A percentile compares a stretch with the other conserved stretches of the same genome.
phyloP scores from a whole-genome alignment of 345 rosid genomes.

The Murraya paniculata region DNA sequence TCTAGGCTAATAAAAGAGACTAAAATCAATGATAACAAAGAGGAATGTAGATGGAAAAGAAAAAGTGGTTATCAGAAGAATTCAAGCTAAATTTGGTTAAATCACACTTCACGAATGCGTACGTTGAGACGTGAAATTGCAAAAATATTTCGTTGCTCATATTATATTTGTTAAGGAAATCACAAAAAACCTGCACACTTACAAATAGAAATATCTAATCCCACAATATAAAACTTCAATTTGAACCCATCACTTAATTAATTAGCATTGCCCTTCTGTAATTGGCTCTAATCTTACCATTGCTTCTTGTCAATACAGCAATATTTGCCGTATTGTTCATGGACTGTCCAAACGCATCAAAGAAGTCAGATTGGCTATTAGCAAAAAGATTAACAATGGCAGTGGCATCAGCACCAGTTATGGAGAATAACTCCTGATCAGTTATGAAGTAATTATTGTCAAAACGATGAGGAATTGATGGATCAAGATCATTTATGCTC shows the following conservation, averaged over 20 bases:
- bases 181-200: neutral
- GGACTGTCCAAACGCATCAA: constrained; percentile 29
- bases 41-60: too few relatives aligned
- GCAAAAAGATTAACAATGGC: constrained; percentile 32
- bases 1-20: too few relatives aligned
- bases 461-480: constrained; percentile 16
- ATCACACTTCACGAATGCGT: neutral
- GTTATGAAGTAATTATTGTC: constrained; percentile 34
- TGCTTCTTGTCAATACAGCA: constrained; percentile 24
- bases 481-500: constrained; percentile 1
- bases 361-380: constrained; percentile 35
- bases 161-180: neutral
- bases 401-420: constrained; percentile 21
- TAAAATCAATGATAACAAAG: neutral
- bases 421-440: constrained; percentile 43
- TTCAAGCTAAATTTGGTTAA: neutral
- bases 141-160: neutral
- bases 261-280: constrained; percentile 27
- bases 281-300: constrained; percentile 35
- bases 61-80: neutral
- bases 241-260: neutral
- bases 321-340: constrained; percentile 47
- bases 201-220: neutral
- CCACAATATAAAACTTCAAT: neutral
- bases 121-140: too few relatives aligned